Conservation (phyloP, 2,329 filamentous ascomycete genomes). For the Botrytis aclada region DNA sequence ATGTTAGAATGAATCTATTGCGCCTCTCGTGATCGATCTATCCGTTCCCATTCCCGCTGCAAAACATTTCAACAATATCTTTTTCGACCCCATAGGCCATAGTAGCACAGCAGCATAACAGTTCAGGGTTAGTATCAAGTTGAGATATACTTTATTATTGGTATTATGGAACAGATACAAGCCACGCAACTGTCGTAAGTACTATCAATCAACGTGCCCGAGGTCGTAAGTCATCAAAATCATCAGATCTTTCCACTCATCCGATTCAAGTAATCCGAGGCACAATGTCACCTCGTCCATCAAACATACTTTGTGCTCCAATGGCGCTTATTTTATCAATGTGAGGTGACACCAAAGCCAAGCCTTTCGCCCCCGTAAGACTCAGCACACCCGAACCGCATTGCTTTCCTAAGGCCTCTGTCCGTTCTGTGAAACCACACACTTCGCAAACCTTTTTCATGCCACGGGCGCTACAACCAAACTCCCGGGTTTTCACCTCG, state of each 20-base stretch:
- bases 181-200: background rate
- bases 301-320: background rate
- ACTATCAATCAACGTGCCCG: background rate
- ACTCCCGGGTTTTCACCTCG: background rate
- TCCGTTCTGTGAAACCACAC: background rate
- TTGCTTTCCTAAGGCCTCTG: background rate
- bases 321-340: background rate
- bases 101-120: background rate
- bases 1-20: background rate
- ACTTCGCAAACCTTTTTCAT: background rate
- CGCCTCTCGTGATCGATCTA: background rate
- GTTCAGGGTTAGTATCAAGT: background rate
- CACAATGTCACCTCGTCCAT: background rate
- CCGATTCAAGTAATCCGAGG: background rate
- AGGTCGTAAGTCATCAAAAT: background rate
- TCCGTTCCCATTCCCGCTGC: background rate
- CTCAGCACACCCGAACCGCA: background rate
- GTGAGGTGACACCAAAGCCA: background rate
- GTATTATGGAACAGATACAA: background rate
- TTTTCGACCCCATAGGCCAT: background rate
- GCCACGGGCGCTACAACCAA: constrained; percentile 9
- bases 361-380: background rate
- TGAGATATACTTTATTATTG: background rate
- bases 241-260: background rate
- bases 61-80: constrained; percentile 2